Evolutionary conservation across 2,329 filamentous ascomycete species (phyloP), one percentile per base, ranked within the genome.

Genomic region (Zymoseptoria brevis): DNA sequence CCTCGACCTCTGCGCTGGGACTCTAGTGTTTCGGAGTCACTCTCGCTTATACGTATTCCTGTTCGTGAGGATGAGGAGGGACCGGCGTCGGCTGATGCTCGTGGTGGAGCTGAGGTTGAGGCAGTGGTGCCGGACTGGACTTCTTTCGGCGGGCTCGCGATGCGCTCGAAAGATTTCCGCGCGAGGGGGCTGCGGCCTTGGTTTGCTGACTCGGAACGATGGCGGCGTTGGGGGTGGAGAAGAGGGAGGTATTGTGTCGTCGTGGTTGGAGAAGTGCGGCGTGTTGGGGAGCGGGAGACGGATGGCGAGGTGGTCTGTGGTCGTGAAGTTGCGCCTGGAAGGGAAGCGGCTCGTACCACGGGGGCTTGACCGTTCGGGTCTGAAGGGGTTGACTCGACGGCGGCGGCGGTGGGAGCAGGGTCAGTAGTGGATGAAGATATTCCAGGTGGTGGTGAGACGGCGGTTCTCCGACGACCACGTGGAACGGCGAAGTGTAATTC

Each of bases 101-200:
- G 21, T 22, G 21, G 21, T 22, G 4, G 21, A 4, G 21, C 21
- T 22, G 21, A 4, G 4, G 21, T 2, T 22, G 4, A 22, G 21
- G 21, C 21, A 22, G 21, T 22, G 21, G 21, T 22, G 21, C 21
- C 21, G 21, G 21, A 22, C 21, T 41, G 35, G 13, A 16, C 5
- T n/a, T 45, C 35, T 7, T 45, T 13, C 13, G 35, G 35, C 13
- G 35, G 35, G 4, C 2, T 5, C 0, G 61, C 67, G 22, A 66
- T 55, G 4, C 60, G 62, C 1, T 66, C 68, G 61, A 76, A 77
- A 63, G 76, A 77, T 60, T 74, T 73, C 51, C 76, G 72, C 3
- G 77, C 76, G 19, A 80, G 71, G 2, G 78, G 78, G 60, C 76
- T 78, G 26, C 75, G 73, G 55, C 67, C 71, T n/a, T 74, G 64